These are phyloP conservation scores for Naganishia vishniacii DNA, from an alignment of 768 basidiomycete species.

Conservation along the genomic window DNA sequence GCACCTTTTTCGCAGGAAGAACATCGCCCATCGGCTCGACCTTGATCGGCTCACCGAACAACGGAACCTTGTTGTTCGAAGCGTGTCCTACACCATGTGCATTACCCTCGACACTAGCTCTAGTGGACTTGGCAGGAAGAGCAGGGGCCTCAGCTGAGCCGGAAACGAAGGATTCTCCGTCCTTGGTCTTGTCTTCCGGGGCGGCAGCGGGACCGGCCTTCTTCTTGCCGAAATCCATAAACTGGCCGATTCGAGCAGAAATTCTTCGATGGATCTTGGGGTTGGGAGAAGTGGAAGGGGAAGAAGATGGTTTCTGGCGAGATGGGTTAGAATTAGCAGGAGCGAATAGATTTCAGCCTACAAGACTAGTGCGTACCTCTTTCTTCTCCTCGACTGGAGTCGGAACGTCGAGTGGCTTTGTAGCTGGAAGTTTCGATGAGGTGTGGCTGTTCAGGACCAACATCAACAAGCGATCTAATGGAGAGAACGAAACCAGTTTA, in stretches of 20 bases:
- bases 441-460: constrained; percentile 1
- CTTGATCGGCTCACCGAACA: background rate
- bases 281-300: constrained; percentile 12
- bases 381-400: background rate
- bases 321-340: background rate
- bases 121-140: too few relatives aligned
- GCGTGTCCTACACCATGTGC: background rate
- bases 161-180: constrained; percentile 5
- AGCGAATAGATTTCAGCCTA: background rate
- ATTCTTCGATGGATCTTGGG: constrained; percentile 26
- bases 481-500: too few relatives aligned
- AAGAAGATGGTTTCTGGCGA: background rate
- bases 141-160: background rate
- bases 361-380: background rate
- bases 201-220: background rate
- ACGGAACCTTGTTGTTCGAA: too few relatives aligned
- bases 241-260: constrained; percentile 28
- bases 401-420: background rate
- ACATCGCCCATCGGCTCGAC: constrained; percentile 18
- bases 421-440: background rate
- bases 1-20: background rate
- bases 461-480: too few relatives aligned
- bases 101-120: background rate
- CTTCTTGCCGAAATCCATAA: constrained; percentile 25
- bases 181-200: background rate